Conservation (phyloP, 2,329 filamentous ascomycete genomes). For the Aspergillus aculeatus region DNA sequence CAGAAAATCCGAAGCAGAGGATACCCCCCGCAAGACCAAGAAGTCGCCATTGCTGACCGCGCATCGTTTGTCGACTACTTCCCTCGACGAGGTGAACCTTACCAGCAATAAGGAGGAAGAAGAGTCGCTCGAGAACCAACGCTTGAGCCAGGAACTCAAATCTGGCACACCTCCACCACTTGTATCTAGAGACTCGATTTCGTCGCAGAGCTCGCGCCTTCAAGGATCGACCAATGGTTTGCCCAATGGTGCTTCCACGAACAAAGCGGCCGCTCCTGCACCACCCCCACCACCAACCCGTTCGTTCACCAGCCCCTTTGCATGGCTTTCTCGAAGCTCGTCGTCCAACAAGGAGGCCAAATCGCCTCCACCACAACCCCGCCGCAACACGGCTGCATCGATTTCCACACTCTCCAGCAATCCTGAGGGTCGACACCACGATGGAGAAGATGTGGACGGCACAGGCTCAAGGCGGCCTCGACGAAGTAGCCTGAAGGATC, state of each 20-base stretch:
- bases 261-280: constrained; percentile 38
- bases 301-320: constrained; percentile 84
- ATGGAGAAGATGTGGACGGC: constrained; percentile 57
- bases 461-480: constrained; percentile 48
- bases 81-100: constrained; percentile 67
- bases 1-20: constrained; percentile 30
- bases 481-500: constrained; percentile 69
- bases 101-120: constrained; percentile 57
- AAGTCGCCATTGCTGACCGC: constrained; percentile 56
- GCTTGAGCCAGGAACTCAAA: constrained; percentile 26
- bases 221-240: constrained; percentile 66
- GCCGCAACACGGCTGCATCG: constrained; percentile 77
- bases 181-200: constrained; percentile 33
- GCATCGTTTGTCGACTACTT: constrained; percentile 56
- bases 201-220: constrained; percentile 34
- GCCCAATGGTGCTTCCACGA: constrained; percentile 59
- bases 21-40: constrained; percentile 36
- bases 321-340: constrained; percentile 74
- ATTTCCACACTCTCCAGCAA: constrained; percentile 77
- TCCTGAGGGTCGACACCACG: constrained; percentile 74
- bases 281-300: constrained; percentile 49
- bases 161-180: constrained; percentile 30
- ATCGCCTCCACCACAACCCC: constrained; percentile 51
- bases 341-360: constrained; percentile 55
- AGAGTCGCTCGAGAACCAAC: constrained; percentile 29